Percentiles rank a stretch among this genome's conserved stretches.
Conservation (phyloP, 495 filamentous ascomycete species). For the Xylaria nigripes region DNA sequence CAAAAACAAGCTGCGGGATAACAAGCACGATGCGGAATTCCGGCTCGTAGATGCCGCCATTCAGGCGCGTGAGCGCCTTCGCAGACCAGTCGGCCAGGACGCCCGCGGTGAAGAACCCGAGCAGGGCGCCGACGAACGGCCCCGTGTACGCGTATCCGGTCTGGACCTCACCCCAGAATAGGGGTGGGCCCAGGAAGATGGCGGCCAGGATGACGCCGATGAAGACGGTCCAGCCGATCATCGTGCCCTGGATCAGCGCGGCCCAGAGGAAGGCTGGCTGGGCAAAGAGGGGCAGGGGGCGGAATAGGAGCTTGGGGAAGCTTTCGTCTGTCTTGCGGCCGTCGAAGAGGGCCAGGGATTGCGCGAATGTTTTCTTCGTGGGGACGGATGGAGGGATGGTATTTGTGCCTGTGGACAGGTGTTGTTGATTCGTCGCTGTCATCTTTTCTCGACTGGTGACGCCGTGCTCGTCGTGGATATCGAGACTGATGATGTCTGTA, state of each 20-base stretch:
- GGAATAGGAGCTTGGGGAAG: slow-evolving; percentile 57
- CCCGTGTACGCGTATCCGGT: slow-evolving; percentile 85
- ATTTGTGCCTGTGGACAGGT: slow-evolving; percentile 1
- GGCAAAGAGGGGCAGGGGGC: slow-evolving; percentile 55
- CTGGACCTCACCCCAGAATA: slow-evolving; percentile 73
- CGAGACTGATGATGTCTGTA: slow-evolving; percentile 41
- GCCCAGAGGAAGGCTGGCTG: slow-evolving; percentile 88
- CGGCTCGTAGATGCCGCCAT: slow-evolving; percentile 79
- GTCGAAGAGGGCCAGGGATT: slow-evolving; percentile 64
- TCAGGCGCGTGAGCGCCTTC: slow-evolving; percentile 58
- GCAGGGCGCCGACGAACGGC: slow-evolving; percentile 72
- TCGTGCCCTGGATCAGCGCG: slow-evolving; percentile 78
- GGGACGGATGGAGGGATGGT: slow-evolving; percentile 6
- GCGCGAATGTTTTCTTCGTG: slow-evolving; percentile 36
- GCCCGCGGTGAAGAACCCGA: slow-evolving; percentile 72
- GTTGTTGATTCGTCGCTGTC: background rate
- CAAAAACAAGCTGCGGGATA: slow-evolving; percentile 68
- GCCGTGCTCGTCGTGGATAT: slow-evolving; percentile 2
- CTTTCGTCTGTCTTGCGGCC: slow-evolving; percentile 61
- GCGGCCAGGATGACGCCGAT: slow-evolving; percentile 81
- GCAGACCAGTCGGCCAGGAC: slow-evolving; percentile 65
- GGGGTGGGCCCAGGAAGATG: slow-evolving; percentile 70
- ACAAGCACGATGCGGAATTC: slow-evolving; percentile 82
- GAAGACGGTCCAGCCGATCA: slow-evolving; percentile 93
- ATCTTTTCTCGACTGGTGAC: slow-evolving; percentile 18